Evolutionary conservation across 2,329 filamentous ascomycete species (phyloP).

Genomic region (Penicillium rolfsii): DNA sequence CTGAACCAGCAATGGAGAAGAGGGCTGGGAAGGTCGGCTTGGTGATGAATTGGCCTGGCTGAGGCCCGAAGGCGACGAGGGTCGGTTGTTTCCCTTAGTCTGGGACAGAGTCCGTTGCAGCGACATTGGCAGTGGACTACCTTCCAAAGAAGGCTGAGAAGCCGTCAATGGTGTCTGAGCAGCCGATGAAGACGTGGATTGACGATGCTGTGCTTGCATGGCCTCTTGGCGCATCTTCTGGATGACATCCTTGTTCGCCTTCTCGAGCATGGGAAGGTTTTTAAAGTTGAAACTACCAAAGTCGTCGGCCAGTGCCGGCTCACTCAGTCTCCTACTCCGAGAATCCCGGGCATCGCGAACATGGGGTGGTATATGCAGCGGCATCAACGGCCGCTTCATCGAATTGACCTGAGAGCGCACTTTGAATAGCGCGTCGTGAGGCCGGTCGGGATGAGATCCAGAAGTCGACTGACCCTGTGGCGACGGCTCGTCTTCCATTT

Average conservation of each 20-base stretch:
- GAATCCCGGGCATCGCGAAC: conserved; percentile 90
- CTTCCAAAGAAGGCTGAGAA: conserved; percentile 68
- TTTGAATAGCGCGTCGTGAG: conserved; percentile 89
- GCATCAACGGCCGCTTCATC: conserved; percentile 90
- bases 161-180: conserved; percentile 26
- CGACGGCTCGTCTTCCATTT: conserved; percentile 85
- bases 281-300: conserved; percentile 98
- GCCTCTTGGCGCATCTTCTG: conserved; percentile 93
- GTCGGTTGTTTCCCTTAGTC: conserved; percentile 75
- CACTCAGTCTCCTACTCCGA: conserved; percentile 83
- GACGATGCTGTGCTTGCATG: conserved; percentile 68
- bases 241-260: conserved; percentile 98
- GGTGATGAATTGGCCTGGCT: conserved; percentile 85
- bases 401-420: conserved; percentile 85
- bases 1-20: conserved; percentile 90
- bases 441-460: conserved; percentile 81
- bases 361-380: conserved; percentile 92
- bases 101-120: conserved; percentile 82
- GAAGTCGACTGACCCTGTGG: conserved; percentile 71
- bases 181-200: conserved; percentile 35
- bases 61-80: conserved; percentile 81
- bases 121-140: conserved; percentile 79
- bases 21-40: conserved; percentile 79
- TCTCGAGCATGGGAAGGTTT: conserved; percentile 92
- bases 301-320: conserved; percentile 85